Evolutionary conservation across 202 grass and related monocot species (phyloP), one percentile per base, ranked within the genome.

Genomic region (Eragrostis tef): DNA sequence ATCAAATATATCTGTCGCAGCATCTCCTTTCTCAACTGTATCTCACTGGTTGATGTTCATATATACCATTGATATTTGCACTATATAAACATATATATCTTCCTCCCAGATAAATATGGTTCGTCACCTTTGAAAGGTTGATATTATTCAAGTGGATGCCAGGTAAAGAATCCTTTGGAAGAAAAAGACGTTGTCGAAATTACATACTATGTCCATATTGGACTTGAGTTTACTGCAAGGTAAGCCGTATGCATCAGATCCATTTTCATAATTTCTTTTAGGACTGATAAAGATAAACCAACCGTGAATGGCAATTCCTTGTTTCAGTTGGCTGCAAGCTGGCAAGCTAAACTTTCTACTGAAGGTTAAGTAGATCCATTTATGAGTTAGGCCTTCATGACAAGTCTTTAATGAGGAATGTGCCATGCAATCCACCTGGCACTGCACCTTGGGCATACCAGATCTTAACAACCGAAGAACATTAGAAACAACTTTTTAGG

Each of bases 311-410:
- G 34, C 50, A 81, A 39, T 71, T 93, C 88, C 24, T 82, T 39
- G 34, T 39, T 98, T 86, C 92, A 94, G 76, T 84, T 98, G 79
- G 95, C 88, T 44, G 90, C 95, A 77, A 93, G 90, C 67, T 98
- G 95, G 95, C 92, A 98, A 90, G 90, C 92, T 75, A 94, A 98
- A 98, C 85, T 93, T 98, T 71, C 75, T 98, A 57, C 15, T 94
- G 46, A 98, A 98, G 92, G 95, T 98, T 59, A 25, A 79, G 60
- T 83, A 76, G 10, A 73, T 19, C 34, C 76, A 53, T 84, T 25
- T 48, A 71, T 39, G 34, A 39, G 34, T 39, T 6, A 39, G 34
- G 34, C 34, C 34, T 39, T 39, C 6, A 39, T 39, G 34, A 39
- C 29, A 31, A 31, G 29, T 39, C 34, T 6, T 39, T 39, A 39